Evolutionary conservation across 1,139 yeast species (phyloP).

Genomic region (Hansenula anomala): DNA sequence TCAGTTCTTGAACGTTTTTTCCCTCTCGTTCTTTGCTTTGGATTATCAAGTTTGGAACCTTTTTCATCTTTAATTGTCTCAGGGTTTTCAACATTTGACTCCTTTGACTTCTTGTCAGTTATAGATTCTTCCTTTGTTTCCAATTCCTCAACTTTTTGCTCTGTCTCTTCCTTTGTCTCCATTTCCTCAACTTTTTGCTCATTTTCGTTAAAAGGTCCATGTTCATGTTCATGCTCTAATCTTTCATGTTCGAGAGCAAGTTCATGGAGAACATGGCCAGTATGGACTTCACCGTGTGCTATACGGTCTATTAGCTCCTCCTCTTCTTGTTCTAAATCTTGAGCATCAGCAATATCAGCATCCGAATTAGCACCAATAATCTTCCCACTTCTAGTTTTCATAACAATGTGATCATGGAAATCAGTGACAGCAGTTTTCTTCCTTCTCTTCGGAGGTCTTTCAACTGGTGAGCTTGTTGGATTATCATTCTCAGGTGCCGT

Average conservation of each 20-base stretch:
- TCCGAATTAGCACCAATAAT: conserved; percentile 23
- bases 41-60: too few relatives aligned
- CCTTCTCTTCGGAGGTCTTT: not conserved
- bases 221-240: not conserved
- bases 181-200: too few relatives aligned
- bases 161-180: too few relatives aligned
- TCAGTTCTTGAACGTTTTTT: not conserved
- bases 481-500: not conserved
- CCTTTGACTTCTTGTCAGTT: too few relatives aligned
- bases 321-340: conserved; percentile 10
- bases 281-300: conserved; percentile 9
- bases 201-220: too few relatives aligned
- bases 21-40: not conserved
- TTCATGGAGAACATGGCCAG: conserved; percentile 6
- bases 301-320: conserved; percentile 11
- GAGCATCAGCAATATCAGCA: conserved; percentile 15
- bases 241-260: conserved; percentile 13
- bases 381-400: conserved; percentile 26
- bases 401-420: conserved; percentile 16
- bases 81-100: not conserved
- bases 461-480: not conserved
- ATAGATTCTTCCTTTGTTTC: too few relatives aligned
- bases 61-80: too few relatives aligned
- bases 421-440: not conserved
- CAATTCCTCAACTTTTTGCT: too few relatives aligned